These are phyloP conservation scores for Pezicula radicicola DNA, from an alignment of 2,329 filamentous ascomycete species.

Conservation along the genomic window DNA sequence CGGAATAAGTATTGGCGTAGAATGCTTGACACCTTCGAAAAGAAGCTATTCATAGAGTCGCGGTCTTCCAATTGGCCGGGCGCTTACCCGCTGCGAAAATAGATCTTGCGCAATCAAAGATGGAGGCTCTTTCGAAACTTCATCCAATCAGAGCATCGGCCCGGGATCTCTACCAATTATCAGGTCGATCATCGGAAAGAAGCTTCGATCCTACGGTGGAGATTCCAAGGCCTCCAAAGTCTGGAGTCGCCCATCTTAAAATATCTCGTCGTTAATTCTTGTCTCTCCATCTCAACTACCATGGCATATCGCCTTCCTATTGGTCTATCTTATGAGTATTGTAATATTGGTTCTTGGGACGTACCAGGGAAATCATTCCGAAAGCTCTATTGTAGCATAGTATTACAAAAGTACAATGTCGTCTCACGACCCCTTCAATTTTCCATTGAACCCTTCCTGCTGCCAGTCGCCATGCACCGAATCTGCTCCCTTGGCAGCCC, in stretches of 20 bases:
- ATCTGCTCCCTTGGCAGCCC: constrained; percentile 29
- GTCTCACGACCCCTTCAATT: constrained; percentile 17
- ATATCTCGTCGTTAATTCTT: neutral
- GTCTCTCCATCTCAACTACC: neutral
- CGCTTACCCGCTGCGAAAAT: neutral
- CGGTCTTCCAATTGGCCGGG: neutral
- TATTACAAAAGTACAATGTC: constrained; percentile 17
- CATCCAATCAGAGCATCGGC: neutral
- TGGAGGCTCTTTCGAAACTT: neutral
- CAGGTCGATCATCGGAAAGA: neutral
- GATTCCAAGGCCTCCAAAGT: neutral
- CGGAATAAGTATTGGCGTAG: neutral
- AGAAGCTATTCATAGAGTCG: neutral
- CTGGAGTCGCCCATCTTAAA: neutral
- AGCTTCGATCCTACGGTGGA: neutral
- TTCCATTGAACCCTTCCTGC: constrained; percentile 42
- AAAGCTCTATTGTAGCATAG: constrained; percentile 19
- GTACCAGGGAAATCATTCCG: constrained; percentile 2
- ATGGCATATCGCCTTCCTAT: neutral
- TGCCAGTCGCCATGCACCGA: constrained; percentile 56
- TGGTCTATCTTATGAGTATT: neutral
- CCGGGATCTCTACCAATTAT: neutral
- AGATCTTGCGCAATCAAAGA: neutral
- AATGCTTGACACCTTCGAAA: neutral
- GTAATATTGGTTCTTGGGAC: neutral